These are phyloP conservation scores for Skeletonema marinoi DNA, from an alignment of 108 stramenopile species.

Conservation along the genomic window DNA sequence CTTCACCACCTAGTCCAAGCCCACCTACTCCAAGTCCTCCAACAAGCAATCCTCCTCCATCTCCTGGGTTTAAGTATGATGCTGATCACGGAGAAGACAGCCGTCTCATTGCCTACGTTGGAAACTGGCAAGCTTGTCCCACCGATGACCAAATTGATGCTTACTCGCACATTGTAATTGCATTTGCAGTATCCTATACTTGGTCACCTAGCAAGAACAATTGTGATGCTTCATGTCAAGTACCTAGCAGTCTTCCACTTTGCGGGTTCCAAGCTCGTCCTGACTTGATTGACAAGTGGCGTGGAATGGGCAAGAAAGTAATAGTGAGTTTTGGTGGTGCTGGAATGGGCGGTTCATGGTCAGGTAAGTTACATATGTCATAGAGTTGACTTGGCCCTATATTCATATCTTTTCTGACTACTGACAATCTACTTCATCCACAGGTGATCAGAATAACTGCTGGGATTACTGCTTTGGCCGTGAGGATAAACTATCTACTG, in stretches of 20 bases:
- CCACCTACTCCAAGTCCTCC: conserved; percentile 23
- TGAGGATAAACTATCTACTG: conserved; percentile 50
- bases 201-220: conserved; percentile 42
- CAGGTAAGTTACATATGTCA: conserved; percentile 12
- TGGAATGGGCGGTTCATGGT: conserved; percentile 56
- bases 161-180: conserved; percentile 64
- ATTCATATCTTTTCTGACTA: background rate
- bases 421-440: background rate
- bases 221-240: conserved; percentile 46
- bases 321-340: conserved; percentile 59
- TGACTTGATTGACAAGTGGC: conserved; percentile 31
- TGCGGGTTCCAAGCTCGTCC: conserved; percentile 24
- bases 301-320: conserved; percentile 52
- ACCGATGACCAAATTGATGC: conserved; percentile 44
- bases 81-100: conserved; percentile 44
- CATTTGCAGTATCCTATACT: conserved; percentile 60
- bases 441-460: conserved; percentile 55
- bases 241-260: conserved; percentile 32
- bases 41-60: background rate
- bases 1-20: conserved; percentile 25
- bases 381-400: background rate
- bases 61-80: conserved; percentile 11
- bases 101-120: conserved; percentile 61
- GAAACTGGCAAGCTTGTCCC: conserved; percentile 70
- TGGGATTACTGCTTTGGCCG: conserved; percentile 76